Evolutionary conservation across 2,329 filamentous ascomycete genomes (phyloP).

Genomic region (Ophiostoma sp.): DNA sequence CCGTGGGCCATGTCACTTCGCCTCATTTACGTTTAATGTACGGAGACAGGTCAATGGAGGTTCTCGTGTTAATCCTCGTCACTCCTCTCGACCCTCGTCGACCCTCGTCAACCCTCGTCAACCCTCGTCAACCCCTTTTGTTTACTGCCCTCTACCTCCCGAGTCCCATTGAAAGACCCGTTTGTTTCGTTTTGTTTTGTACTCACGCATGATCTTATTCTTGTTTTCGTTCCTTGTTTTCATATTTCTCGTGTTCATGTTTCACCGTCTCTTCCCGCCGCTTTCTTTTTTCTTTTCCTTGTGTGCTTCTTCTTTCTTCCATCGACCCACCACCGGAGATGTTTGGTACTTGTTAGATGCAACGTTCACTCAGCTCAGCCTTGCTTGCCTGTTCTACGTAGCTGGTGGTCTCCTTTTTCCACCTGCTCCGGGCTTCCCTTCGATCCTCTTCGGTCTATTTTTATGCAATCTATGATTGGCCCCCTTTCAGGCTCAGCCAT

Average conservation of each 20-base stretch:
- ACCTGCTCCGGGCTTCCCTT: neutral
- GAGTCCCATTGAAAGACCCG: too few relatives aligned
- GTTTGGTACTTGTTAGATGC: neutral
- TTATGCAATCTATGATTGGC: neutral
- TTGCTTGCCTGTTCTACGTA: too few relatives aligned
- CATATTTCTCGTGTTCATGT: conserved; percentile 1
- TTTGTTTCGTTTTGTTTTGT: neutral
- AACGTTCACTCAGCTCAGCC: conserved; percentile 6
- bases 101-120: too few relatives aligned
- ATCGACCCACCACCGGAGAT: too few relatives aligned
- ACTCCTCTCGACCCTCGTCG: too few relatives aligned
- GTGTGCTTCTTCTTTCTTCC: neutral
- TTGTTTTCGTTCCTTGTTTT: neutral
- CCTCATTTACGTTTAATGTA: too few relatives aligned
- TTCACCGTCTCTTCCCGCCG: neutral
- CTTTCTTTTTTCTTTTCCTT: neutral
- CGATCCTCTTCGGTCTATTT: neutral
- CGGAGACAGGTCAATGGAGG: too few relatives aligned
- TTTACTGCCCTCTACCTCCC: too few relatives aligned
- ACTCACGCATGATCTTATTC: neutral
- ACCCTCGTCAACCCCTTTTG: too few relatives aligned
- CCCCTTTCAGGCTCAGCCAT: neutral
- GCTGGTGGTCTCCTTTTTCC: neutral
- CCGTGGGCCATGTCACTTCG: too few relatives aligned
- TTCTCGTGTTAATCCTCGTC: too few relatives aligned